These are phyloP conservation scores for Thermothielavioides terrestris DNA, from an alignment of 495 filamentous ascomycete genomes.

Conservation along the genomic window DNA sequence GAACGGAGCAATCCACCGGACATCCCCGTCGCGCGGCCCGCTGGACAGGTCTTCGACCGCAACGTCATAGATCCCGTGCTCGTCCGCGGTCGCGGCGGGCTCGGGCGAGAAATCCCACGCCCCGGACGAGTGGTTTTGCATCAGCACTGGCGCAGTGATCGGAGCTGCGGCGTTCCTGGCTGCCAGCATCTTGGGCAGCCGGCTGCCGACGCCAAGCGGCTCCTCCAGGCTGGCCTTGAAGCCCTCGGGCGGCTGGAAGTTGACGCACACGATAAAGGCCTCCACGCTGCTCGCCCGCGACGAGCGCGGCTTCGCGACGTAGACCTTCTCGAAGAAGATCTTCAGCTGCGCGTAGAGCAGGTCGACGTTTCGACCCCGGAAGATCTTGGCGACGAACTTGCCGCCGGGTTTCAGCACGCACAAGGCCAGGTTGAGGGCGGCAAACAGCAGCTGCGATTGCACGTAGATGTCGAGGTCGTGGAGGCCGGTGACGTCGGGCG, in stretches of 20 bases:
- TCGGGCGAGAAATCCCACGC: constrained; percentile 30
- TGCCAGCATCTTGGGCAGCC: constrained; percentile 36
- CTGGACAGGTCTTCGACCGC: constrained; percentile 38
- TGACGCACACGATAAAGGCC: constrained; percentile 91
- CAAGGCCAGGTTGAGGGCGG: constrained; percentile 83
- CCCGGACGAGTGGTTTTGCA: constrained; percentile 35
- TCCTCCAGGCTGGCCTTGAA: constrained; percentile 60
- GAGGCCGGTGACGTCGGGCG: constrained; percentile 91
- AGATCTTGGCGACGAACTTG: constrained; percentile 97
- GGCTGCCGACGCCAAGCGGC: constrained; percentile 51
- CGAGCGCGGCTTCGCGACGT: constrained; percentile 86
- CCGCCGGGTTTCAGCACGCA: constrained; percentile 88
- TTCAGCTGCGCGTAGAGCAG: constrained; percentile 86
- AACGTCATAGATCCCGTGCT: constrained; percentile 57
- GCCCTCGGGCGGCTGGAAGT: constrained; percentile 58
- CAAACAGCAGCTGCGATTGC: constrained; percentile 88
- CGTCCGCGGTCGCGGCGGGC: constrained; percentile 19
- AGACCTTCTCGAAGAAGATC: constrained; percentile 77
- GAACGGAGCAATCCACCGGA: constrained; percentile 84
- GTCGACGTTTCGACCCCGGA: constrained; percentile 86
- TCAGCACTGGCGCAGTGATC: constrained; percentile 27
- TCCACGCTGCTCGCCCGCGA: constrained; percentile 91
- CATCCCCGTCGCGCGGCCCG: constrained; percentile 34
- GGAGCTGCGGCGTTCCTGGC: constrained; percentile 27
- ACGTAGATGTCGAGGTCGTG: constrained; percentile 98